phyloP scores from a whole-genome alignment of 225 moss, liverwort and hornwort species.

The Ulota crispa region DNA sequence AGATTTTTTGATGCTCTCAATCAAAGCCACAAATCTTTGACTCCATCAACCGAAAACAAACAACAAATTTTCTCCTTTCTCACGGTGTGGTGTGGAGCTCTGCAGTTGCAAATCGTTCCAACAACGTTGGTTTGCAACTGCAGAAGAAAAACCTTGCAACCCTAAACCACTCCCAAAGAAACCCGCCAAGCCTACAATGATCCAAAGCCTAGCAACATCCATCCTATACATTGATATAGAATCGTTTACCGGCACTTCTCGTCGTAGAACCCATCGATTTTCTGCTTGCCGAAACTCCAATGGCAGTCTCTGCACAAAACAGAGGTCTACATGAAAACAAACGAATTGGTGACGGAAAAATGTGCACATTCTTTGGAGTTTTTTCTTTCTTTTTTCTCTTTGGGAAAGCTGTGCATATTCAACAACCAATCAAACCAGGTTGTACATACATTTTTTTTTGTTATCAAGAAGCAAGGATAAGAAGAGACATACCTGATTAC shows the following conservation, averaged over 20 bases:
- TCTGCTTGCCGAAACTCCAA: slow-evolving; percentile 56
- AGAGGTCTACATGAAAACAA: slow-evolving; percentile 7
- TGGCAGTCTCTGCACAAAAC: slow-evolving; percentile 58
- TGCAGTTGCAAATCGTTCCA: no score
- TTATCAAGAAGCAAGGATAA: background rate
- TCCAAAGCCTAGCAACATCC: background rate
- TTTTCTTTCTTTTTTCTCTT: no score
- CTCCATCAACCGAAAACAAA: no score
- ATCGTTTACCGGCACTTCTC: slow-evolving; percentile 70
- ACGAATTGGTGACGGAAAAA: background rate
- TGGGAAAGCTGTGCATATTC: no score
- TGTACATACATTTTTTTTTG: background rate
- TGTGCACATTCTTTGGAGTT: background rate
- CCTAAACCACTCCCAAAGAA: no score
- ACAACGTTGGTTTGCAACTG: no score
- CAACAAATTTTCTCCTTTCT: no score
- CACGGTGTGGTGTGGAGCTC: no score
- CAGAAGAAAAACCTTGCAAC: no score
- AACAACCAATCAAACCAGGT: background rate
- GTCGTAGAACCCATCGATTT: slow-evolving; percentile 73
- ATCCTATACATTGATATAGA: background rate
- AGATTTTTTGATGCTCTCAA: no score
- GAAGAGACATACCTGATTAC: slow-evolving; percentile 52
- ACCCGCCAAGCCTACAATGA: background rate
- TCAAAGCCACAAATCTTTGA: no score